Base-by-base conservation (phyloP, 2,329 filamentous ascomycete genomes). In the Fusarium irregulare region DNA sequence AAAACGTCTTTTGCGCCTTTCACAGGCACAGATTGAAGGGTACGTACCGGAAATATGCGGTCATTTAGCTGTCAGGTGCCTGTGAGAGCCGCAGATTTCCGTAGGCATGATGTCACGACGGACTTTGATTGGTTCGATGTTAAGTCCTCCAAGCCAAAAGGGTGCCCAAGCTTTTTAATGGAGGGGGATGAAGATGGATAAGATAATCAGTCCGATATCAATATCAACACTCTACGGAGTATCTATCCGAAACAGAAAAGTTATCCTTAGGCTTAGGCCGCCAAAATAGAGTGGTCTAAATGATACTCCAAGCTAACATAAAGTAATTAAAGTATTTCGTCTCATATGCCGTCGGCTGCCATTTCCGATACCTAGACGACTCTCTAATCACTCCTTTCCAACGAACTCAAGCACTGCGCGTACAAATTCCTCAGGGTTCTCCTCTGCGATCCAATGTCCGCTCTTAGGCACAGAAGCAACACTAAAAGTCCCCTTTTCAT, bases 1-100 rank as follows among this genome's bases (percentile, higher is more conserved):
- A 55, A 55, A 72, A 55, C 47, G 58, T 48, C 50, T 56, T 18
- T 53, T 46, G 32, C 42, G 47, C 60, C 57, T n/a, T 51, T 28
- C 20, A 37, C 28, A 37, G 49, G 49, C 23, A 41, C 49, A 28
- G 12, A 18, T 28, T 13, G 4, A 27, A 51, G 20, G 49, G 32
- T 66, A 66, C 63, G 55, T 66, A 66, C 48, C 20, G n/a, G 11
- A n/a, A 2, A n/a, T 30, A 68, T 68, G 58, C 40, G 51, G 64
- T 64, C 64, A 68, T 68, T 63, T 49, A 57, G 32, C 49, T 51
- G 56, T 51, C 48, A 66, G 20, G 32, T 54, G 56, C 47, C 44
- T 42, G 8, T 45, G 44, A 73, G 67, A 70, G 73, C 73, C 71
- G 73, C 64, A 53, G 42, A 54, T 75, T 75, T 63, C 68, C 70